Base-by-base conservation (phyloP, 352 stramenopile genomes). In the Phytophthora brassicae region DNA sequence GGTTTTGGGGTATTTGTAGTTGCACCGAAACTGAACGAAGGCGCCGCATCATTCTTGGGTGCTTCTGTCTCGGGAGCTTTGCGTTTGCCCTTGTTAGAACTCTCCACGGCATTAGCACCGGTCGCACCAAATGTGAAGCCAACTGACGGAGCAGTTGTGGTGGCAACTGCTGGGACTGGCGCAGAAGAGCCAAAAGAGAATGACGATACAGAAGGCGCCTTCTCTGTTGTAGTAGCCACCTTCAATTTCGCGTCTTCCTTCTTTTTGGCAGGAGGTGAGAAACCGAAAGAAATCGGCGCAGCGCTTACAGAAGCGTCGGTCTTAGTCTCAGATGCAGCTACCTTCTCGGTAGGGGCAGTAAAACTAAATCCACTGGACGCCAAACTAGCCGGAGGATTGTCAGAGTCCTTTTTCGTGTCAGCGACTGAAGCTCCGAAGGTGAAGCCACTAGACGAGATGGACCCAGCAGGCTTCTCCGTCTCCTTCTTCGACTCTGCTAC, bases 101-200 rank as follows among this genome's bases (percentile, higher is more conserved):
- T 38, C 11, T 65, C 62, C 12, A 17, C 20, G 14, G 39, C 53
- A 17, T 11, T 68, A 29, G 46, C 9, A 46, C 38, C 56, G 3
- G 42, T 48, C 23, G 45, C 54, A 35, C 56, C 59, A 61, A 72
- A 75, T 3, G 59, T 60, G 17, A 76, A 74, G 8, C 63, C 67
- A 59, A 23, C 22, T 2, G 57, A 60, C 3, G 31, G 14, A 39
- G 23, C 49, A 5, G 23, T 16, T 28, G 28, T 42, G 13, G 17
- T 62, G 0, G 42, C 49, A 53, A 42, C 33, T 31, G 35, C 11
- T 35, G 39, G 46, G 16, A 41, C 22, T 22, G 41, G 5, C 8
- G 48, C 52, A 28, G 56, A 4, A 3, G 59, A 56, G 17, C 65
- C 64, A 69, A 78, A 75, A 13, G 68, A 68, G 16, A 79, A 78